Percentiles rank a stretch among this genome's conserved stretches.
These are phyloP conservation scores for Starmerella floris DNA, from an alignment of 805 yeast genomes.

Conservation along the genomic window DNA sequence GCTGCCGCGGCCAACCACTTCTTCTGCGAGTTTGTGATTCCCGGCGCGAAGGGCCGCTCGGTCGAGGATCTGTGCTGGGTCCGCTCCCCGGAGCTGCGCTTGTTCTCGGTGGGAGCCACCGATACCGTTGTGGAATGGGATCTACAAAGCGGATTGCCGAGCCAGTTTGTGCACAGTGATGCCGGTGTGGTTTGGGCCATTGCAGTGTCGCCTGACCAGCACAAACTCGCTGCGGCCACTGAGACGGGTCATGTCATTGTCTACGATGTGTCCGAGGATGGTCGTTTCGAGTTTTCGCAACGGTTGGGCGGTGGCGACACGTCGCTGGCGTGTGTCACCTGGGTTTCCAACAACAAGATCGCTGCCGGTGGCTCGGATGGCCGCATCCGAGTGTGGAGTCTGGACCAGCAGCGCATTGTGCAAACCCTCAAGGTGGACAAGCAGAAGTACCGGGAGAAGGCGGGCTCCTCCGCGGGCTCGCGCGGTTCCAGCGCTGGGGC, in stretches of 20 bases:
- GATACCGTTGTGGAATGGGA: slow-evolving; percentile 90
- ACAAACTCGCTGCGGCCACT: slow-evolving; percentile 75
- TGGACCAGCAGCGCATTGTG: slow-evolving; percentile 48
- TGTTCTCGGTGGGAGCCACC: slow-evolving; percentile 91
- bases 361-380: slow-evolving; percentile 97
- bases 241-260: slow-evolving; percentile 87
- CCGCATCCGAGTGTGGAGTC: slow-evolving; percentile 69
- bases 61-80: slow-evolving; percentile 83
- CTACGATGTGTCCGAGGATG: slow-evolving; percentile 78
- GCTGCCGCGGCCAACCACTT: slow-evolving; percentile 30
- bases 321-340: slow-evolving; percentile 63
- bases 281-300: slow-evolving; percentile 59
- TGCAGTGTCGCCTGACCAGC: slow-evolving; percentile 46
- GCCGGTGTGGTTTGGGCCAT: slow-evolving; percentile 91
- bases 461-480: background rate
- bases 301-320: slow-evolving; percentile 53
- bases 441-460: slow-evolving; percentile 45
- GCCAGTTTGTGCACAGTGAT: slow-evolving; percentile 70
- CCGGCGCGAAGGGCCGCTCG: slow-evolving; percentile 72
- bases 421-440: slow-evolving; percentile 88
- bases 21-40: slow-evolving; percentile 59
- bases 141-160: slow-evolving; percentile 54
- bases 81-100: slow-evolving; percentile 38
- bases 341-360: slow-evolving; percentile 52
- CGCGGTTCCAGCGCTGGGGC: background rate